These are phyloP conservation scores for Dalbergia oliveri DNA, from an alignment of 306 rosid genomes.

Conservation along the genomic window DNA sequence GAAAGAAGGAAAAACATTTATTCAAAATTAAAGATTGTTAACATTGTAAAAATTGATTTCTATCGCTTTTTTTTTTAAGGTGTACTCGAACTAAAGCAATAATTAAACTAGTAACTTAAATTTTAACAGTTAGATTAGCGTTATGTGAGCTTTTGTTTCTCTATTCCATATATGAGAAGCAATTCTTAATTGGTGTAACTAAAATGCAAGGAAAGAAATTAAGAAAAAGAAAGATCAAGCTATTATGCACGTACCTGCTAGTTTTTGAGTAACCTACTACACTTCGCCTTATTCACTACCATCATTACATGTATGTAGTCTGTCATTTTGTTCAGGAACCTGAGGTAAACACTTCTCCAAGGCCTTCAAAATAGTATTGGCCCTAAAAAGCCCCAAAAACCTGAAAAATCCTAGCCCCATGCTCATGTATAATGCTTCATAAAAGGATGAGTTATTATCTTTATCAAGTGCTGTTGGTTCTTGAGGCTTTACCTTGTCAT, in stretches of 20 bases:
- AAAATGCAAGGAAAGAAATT: too few relatives aligned
- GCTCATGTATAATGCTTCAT: constrained; percentile 28
- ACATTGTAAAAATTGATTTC: too few relatives aligned
- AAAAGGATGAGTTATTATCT: constrained; percentile 4
- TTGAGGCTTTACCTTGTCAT: neutral
- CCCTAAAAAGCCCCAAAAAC: constrained; percentile 25
- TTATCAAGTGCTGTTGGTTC: neutral
- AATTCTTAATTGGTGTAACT: too few relatives aligned
- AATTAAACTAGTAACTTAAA: too few relatives aligned
- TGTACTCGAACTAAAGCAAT: too few relatives aligned
- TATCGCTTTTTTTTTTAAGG: too few relatives aligned
- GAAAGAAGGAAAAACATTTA: too few relatives aligned
- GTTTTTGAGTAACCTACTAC: neutral
- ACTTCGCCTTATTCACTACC: neutral
- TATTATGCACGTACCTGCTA: neutral
- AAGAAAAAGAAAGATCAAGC: too few relatives aligned
- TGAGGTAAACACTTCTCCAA: constrained; percentile 13
- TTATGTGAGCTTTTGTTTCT: too few relatives aligned
- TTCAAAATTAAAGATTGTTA: too few relatives aligned
- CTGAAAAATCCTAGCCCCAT: constrained; percentile 25
- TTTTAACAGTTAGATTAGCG: too few relatives aligned
- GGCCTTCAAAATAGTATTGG: neutral
- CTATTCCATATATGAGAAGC: too few relatives aligned
- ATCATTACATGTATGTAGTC: neutral
- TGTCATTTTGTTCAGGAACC: neutral